A percentile compares a stretch with the other conserved stretches of the same genome.
These are phyloP conservation scores for Syzygium grande DNA, from an alignment of 345 rosid genomes.

Conservation along the genomic window DNA sequence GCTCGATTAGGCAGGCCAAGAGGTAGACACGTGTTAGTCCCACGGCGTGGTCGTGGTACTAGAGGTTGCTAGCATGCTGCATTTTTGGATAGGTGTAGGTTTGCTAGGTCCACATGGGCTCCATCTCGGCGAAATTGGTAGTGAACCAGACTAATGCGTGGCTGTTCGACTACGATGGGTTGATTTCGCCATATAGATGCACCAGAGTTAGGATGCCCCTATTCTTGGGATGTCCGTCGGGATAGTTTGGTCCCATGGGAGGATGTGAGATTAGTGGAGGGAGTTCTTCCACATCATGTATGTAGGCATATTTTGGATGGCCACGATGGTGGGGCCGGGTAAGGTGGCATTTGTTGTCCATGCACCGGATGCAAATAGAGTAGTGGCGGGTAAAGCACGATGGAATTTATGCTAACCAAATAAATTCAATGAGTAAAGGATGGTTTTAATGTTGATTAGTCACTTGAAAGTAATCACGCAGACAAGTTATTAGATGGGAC, in stretches of 20 bases:
- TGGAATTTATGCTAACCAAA: slow-evolving; percentile 57
- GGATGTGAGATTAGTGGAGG: slow-evolving; percentile 68
- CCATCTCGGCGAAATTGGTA: slow-evolving; percentile 38
- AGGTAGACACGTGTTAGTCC: slow-evolving; percentile 78
- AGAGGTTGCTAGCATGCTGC: slow-evolving; percentile 77
- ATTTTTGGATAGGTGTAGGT: slow-evolving; percentile 40
- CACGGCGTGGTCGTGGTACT: slow-evolving; percentile 86
- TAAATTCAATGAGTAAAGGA: background rate
- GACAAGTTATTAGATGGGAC: background rate
- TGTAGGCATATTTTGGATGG: slow-evolving; percentile 39
- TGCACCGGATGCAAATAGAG: slow-evolving; percentile 60
- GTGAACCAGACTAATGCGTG: slow-evolving; percentile 70
- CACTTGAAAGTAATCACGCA: background rate
- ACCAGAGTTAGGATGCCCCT: slow-evolving; percentile 78
- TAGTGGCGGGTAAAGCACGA: slow-evolving; percentile 60
- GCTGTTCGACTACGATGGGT: slow-evolving; percentile 70
- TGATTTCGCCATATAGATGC: slow-evolving; percentile 73
- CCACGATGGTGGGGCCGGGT: slow-evolving; percentile 87
- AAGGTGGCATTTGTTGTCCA: slow-evolving; percentile 41
- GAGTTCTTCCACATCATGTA: slow-evolving; percentile 64
- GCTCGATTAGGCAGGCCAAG: slow-evolving; percentile 65
- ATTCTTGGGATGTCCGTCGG: slow-evolving; percentile 41
- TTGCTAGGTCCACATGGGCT: slow-evolving; percentile 47
- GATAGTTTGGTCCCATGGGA: slow-evolving; percentile 80
- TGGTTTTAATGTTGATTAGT: background rate